A percentile compares a stretch with the other conserved stretches of the same genome.
Evolutionary conservation across 108 stramenopile species (phyloP).

Genomic region (Nitzschia sp.): DNA sequence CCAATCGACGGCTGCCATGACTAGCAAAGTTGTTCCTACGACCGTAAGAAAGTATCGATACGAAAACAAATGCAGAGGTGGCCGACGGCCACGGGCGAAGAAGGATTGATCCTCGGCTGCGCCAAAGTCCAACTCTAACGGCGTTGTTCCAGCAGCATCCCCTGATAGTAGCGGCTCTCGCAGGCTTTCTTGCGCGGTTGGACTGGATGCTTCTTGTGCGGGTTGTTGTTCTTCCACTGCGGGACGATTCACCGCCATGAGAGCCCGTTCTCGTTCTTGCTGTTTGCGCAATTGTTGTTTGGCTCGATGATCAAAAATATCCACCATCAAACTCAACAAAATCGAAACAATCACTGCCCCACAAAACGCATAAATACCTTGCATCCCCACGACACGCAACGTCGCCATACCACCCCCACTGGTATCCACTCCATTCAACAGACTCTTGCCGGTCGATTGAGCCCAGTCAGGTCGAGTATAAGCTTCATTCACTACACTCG

Average conservation of each 20-base stretch:
- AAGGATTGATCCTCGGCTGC: background rate
- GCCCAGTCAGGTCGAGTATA: slow-evolving; percentile 67
- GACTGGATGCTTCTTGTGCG: background rate
- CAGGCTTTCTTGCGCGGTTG: slow-evolving; percentile 5
- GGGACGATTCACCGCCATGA: background rate
- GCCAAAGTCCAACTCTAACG: slow-evolving; percentile 29
- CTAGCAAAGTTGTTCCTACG: slow-evolving; percentile 35
- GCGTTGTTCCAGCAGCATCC: background rate
- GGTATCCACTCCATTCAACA: slow-evolving; percentile 59
- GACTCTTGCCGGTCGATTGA: slow-evolving; percentile 40
- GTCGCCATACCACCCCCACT: slow-evolving; percentile 68
- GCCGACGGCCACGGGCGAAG: background rate
- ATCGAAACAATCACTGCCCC: slow-evolving; percentile 80
- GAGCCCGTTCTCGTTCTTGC: slow-evolving; percentile 2
- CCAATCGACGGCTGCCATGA: slow-evolving; percentile 52
- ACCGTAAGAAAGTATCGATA: slow-evolving; percentile 18
- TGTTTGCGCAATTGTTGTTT: slow-evolving; percentile 11
- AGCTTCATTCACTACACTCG: slow-evolving; percentile 45
- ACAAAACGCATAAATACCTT: slow-evolving; percentile 83
- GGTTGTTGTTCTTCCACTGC: background rate
- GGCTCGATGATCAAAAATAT: slow-evolving; percentile 54
- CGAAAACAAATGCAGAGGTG: slow-evolving; percentile 1
- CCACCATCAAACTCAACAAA: slow-evolving; percentile 69
- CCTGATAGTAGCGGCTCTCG: slow-evolving; percentile 18
- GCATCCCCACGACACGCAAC: slow-evolving; percentile 71